Base-by-base conservation (phyloP, 208 protist genomes). In the Leishmania martiniquensis region DNA sequence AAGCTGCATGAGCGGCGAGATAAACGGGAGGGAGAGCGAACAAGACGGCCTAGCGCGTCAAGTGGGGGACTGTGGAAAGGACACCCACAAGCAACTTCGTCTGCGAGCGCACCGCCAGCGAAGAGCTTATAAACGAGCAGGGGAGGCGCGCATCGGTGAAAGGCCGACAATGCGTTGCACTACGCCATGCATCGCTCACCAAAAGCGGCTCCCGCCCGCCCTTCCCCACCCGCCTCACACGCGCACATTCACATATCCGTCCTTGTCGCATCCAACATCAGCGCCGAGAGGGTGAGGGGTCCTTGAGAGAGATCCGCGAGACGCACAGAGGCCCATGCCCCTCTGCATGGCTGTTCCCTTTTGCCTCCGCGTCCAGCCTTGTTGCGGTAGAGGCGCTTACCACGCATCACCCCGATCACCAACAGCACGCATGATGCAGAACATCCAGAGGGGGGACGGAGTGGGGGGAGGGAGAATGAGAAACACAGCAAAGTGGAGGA, bases 401-500 rank as follows among this genome's bases (percentile, higher is more conserved):
- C 51, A n/a, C 22, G 13, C 59, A 52, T 45, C 29, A 52, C 37
- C 29, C 37, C 34, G 13, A 39, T 68, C 32, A 63, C 22, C 25
- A 62, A 17, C 22, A 29, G 37, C 20, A 65, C 34, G 34, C 25
- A 45, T 39, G 59, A 63, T 34, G 54, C 55, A 63, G 47, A n/a
- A 63, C 37, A 51, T 44, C 32, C 32, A 34, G 17, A 37, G 13
- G 4, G 29, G 12, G 22, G 42, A 15, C 44, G 20, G 34, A 73
- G 6, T 59, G n/a, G 42, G n/a, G 60, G 20, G 34, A 73, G 6
- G 62, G n/a, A n/a, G 32, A 66, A 29, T 47, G 55, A 57, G 44
- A 72, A 75, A 34, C 70, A 72, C 7, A 39, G 54, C 5, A 79
- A 78, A 65, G 65, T 29, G 25, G 44, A 54, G 52, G n/a, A 62